Conservation (phyloP, 805 yeast species). For the Saturnispora sanitii region DNA sequence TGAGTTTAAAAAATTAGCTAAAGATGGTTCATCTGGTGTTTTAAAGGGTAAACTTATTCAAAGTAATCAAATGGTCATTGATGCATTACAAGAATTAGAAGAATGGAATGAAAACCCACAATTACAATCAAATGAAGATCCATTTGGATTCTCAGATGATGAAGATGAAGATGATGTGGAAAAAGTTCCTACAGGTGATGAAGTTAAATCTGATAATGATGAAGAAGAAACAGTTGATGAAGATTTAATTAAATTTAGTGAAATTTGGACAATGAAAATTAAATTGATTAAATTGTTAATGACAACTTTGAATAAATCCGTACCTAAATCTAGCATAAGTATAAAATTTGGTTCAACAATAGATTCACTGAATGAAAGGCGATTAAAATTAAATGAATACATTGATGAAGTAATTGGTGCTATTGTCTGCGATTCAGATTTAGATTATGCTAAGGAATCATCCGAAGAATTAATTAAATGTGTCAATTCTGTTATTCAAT, state of each 20-base stretch:
- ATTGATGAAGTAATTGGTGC: slow-evolving; percentile 54
- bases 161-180: slow-evolving; percentile 5
- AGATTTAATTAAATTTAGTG: slow-evolving; percentile 26
- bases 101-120: slow-evolving; percentile 61
- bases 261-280: slow-evolving; percentile 42
- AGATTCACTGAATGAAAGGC: slow-evolving; percentile 37
- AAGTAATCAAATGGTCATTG: slow-evolving; percentile 40
- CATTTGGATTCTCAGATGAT: slow-evolving; percentile 30
- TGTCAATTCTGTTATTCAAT: slow-evolving; percentile 23
- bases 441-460: slow-evolving; percentile 27
- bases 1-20: slow-evolving; percentile 30
- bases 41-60: slow-evolving; percentile 38
- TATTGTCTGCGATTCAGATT: slow-evolving; percentile 36
- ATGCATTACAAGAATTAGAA: slow-evolving; percentile 55
- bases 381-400: slow-evolving; percentile 33
- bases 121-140: slow-evolving; percentile 33
- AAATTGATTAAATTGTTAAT: slow-evolving; percentile 49
- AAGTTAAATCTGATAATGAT: slow-evolving; percentile 15
- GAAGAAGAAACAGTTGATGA: slow-evolving; percentile 15
- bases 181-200: slow-evolving; percentile 8
- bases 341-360: slow-evolving; percentile 31
- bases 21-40: slow-evolving; percentile 44
- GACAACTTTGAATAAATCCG: slow-evolving; percentile 48
- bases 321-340: slow-evolving; percentile 31
- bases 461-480: slow-evolving; percentile 16